Evolutionary conservation across 2,329 filamentous ascomycete species (phyloP).

Genomic region (Neopestalotiopsis rosae): DNA sequence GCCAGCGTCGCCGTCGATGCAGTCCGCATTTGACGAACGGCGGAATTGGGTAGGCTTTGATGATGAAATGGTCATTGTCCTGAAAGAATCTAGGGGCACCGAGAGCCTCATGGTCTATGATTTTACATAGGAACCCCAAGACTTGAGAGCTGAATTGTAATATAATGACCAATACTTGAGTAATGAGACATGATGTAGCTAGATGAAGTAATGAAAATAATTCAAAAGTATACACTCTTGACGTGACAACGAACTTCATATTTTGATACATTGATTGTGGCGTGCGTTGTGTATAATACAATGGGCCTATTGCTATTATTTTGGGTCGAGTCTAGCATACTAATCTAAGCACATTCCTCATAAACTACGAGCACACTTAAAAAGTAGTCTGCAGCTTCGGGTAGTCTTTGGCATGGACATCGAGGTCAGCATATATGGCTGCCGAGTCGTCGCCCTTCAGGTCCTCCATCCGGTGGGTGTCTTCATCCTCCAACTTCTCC

Average conservation of each 20-base stretch:
- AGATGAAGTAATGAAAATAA: not conserved
- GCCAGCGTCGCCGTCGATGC: conserved; percentile 12
- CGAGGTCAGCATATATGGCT: conserved; percentile 54
- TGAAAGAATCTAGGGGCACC: conserved; percentile 73
- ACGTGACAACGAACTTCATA: not conserved
- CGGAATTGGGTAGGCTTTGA: conserved; percentile 83
- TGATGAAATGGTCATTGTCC: conserved; percentile 87
- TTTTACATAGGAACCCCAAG: conserved; percentile 65
- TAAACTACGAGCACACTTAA: conserved; percentile 20
- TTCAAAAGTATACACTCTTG: not conserved
- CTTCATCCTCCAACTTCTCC: conserved; percentile 77
- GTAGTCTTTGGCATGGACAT: conserved; percentile 62
- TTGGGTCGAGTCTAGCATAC: not conserved
- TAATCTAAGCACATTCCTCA: not conserved
- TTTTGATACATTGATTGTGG: not conserved
- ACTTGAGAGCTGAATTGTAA: not conserved
- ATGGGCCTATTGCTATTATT: not conserved
- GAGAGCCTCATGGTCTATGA: conserved; percentile 86
- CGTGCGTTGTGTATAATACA: not conserved
- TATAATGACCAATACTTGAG: not conserved
- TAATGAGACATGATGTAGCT: not conserved
- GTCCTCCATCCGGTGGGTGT: conserved; percentile 66
- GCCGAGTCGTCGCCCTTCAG: conserved; percentile 52
- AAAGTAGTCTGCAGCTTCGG: conserved; percentile 67
- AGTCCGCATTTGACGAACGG: conserved; percentile 46